Percentiles rank a stretch among this genome's conserved stretches.
Evolutionary conservation across 2,329 filamentous ascomycete species (phyloP).

Genomic region (Clonostachys sp.): DNA sequence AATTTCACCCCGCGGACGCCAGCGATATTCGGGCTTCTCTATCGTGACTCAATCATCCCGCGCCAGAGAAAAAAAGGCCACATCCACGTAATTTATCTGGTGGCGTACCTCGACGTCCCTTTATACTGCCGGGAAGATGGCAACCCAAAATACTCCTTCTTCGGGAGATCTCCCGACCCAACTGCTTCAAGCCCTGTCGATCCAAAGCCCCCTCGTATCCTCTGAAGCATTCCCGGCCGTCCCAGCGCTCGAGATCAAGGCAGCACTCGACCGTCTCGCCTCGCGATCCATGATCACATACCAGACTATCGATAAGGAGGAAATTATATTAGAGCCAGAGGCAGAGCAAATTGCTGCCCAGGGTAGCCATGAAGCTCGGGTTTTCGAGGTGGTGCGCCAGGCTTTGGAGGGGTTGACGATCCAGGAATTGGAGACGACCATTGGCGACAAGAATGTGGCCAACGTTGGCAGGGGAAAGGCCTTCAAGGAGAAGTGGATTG

Average conservation of each 20-base stretch:
- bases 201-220: constrained; percentile 62
- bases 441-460: constrained; percentile 68
- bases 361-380: constrained; percentile 78
- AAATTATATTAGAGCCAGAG: constrained; percentile 70
- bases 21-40: no score
- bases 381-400: constrained; percentile 69
- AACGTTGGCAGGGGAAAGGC: constrained; percentile 93
- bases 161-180: constrained; percentile 56
- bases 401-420: constrained; percentile 80
- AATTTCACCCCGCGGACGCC: no score
- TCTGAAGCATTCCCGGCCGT: constrained; percentile 63
- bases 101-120: no score
- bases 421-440: constrained; percentile 61
- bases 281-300: constrained; percentile 86
- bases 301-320: constrained; percentile 75
- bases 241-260: constrained; percentile 70
- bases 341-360: constrained; percentile 67
- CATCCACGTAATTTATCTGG: neutral
- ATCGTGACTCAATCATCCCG: neutral
- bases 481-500: constrained; percentile 76
- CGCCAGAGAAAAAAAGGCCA: neutral
- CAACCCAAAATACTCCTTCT: constrained; percentile 25
- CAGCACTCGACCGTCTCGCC: constrained; percentile 78
- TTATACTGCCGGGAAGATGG: constrained; percentile 26
- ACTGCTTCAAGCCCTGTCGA: constrained; percentile 62